Conservation (phyloP, 768 basidiomycete genomes). For the Tricholoma flavovirens region DNA sequence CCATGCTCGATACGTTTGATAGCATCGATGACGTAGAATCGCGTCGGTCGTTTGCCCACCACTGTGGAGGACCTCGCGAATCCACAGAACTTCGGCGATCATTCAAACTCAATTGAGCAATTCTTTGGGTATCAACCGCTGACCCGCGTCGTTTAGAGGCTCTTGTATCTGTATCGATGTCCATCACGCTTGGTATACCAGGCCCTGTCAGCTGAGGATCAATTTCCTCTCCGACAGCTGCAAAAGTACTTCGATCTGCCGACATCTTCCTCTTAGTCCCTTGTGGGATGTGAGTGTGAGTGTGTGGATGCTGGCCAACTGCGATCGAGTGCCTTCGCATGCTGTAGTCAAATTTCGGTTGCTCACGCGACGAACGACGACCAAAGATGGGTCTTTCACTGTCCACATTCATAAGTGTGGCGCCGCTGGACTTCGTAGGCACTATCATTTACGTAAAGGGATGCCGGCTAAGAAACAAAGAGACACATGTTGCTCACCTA, state of each 20-base stretch:
- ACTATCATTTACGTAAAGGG: constrained; percentile 12
- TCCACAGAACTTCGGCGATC: constrained; percentile 78
- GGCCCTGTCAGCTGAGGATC: constrained; percentile 66
- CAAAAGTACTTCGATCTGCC: constrained; percentile 48
- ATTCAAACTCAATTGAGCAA: constrained; percentile 69
- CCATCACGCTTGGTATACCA: constrained; percentile 57
- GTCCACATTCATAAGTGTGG: constrained; percentile 36
- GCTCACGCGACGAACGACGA: constrained; percentile 29
- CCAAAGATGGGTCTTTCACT: constrained; percentile 25
- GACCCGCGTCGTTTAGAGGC: constrained; percentile 82
- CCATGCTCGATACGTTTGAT: constrained; percentile 50
- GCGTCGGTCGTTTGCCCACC: constrained; percentile 64
- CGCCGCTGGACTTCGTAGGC: constrained; percentile 25
- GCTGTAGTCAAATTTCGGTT: constrained; percentile 57
- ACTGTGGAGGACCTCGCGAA: constrained; percentile 46
- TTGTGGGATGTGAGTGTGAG: constrained; percentile 36
- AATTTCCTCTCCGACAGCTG: constrained; percentile 54
- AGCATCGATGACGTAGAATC: constrained; percentile 70
- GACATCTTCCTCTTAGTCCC: constrained; percentile 86
- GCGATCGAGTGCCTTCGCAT: constrained; percentile 73
- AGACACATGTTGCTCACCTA: constrained; percentile 5
- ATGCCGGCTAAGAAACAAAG: not conserved
- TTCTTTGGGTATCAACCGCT: constrained; percentile 69
- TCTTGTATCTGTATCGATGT: constrained; percentile 55
- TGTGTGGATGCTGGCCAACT: constrained; percentile 44